These are phyloP conservation scores for Malbranchea zuffiana DNA, from an alignment of 2,329 filamentous ascomycete species.

Conservation along the genomic window DNA sequence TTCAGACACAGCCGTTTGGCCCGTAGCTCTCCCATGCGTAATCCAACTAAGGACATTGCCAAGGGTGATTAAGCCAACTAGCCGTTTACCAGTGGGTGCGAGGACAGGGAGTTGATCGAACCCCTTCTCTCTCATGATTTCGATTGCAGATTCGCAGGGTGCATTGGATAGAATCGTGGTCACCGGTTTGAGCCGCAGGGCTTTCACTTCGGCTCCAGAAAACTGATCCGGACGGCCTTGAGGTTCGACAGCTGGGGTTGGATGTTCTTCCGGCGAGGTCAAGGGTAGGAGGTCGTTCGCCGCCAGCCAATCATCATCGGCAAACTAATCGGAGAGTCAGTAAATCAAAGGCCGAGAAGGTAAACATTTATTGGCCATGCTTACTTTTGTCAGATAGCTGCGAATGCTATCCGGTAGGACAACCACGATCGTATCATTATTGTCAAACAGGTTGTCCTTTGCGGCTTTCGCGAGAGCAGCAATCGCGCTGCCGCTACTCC, in stretches of 20 bases:
- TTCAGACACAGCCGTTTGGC: conserved; percentile 61
- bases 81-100: conserved; percentile 53
- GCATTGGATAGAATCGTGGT: conserved; percentile 66
- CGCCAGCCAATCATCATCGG: conserved; percentile 96
- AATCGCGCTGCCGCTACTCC: conserved; percentile 86
- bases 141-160: conserved; percentile 75
- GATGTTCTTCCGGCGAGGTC: conserved; percentile 37
- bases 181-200: conserved; percentile 83
- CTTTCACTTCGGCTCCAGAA: conserved; percentile 63
- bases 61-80: conserved; percentile 87
- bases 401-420: conserved; percentile 91
- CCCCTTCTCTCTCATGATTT: conserved; percentile 95
- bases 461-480: conserved; percentile 66
- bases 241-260: conserved; percentile 21
- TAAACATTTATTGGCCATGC: background rate
- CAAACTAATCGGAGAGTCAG: conserved; percentile 48
- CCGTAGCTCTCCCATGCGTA: conserved; percentile 66
- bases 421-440: conserved; percentile 81
- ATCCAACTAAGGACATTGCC: conserved; percentile 90
- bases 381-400: conserved; percentile 82
- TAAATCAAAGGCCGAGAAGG: background rate
- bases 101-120: conserved; percentile 96
- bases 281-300: conserved; percentile 78
- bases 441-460: conserved; percentile 63
- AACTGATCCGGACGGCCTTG: conserved; percentile 55